Percentiles rank a stretch among this genome's conserved stretches.
Evolutionary conservation across 164 flowering plant species (phyloP).

Genomic region (Tinospora cordifolia): DNA sequence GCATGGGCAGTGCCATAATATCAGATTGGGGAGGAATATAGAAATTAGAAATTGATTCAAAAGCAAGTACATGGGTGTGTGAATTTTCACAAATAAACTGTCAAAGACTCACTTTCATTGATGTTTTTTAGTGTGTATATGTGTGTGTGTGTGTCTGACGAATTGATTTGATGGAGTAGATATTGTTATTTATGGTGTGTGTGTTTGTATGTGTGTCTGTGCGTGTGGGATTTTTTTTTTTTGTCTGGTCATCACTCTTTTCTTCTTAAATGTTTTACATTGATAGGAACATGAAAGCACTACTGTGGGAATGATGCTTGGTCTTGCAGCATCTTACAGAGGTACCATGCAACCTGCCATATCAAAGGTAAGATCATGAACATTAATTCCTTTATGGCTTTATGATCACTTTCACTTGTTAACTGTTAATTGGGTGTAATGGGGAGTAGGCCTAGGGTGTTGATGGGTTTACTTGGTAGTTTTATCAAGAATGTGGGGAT

Average conservation of each 20-base stretch:
- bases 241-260: background rate
- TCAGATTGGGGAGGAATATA: too few relatives aligned
- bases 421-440: background rate
- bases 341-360: slow-evolving; percentile 90
- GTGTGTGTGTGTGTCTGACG: background rate
- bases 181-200: background rate
- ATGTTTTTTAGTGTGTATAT: background rate
- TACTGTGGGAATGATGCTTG: slow-evolving; percentile 87
- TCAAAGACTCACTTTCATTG: background rate
- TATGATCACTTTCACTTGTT: background rate
- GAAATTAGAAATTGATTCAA: too few relatives aligned
- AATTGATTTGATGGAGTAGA: background rate
- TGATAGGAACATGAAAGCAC: slow-evolving; percentile 86
- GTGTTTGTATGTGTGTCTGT: background rate
- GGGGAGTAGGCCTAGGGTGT: too few relatives aligned
- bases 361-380: slow-evolving; percentile 52
- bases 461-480: too few relatives aligned
- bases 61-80: too few relatives aligned
- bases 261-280: background rate
- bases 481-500: too few relatives aligned
- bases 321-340: slow-evolving; percentile 84
- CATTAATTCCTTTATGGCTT: background rate
- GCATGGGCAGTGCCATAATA: too few relatives aligned
- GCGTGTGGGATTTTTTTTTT: background rate
- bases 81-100: too few relatives aligned